Conservation (phyloP, 2,329 filamentous ascomycete genomes). For the Epichloe elymi region DNA sequence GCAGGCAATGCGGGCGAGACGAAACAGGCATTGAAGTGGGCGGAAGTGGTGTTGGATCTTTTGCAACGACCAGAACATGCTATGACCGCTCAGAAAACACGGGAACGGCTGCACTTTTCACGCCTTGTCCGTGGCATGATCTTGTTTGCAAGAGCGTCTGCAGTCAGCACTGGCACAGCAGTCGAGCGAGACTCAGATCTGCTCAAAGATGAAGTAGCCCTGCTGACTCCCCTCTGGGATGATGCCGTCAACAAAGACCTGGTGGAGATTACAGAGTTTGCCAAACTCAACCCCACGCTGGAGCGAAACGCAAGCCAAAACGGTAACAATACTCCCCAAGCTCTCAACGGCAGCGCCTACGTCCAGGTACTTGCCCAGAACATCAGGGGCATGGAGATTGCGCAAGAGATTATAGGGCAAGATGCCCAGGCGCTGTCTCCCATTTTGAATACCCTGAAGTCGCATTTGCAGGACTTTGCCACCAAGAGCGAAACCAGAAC, state of each 20-base stretch:
- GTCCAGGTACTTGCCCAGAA: slow-evolving; percentile 17
- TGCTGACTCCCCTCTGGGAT: slow-evolving; percentile 16
- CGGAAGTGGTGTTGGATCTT: slow-evolving; percentile 37
- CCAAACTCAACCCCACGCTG: slow-evolving; percentile 11
- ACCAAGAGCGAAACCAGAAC: slow-evolving; percentile 7
- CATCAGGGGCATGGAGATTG: slow-evolving; percentile 30
- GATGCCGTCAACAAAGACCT: slow-evolving; percentile 10
- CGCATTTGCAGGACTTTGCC: slow-evolving; percentile 23
- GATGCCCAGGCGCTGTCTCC: slow-evolving; percentile 20
- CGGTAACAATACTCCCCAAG: slow-evolving; percentile 2
- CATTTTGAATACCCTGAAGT: slow-evolving; percentile 24
- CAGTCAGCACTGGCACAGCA: slow-evolving; percentile 12
- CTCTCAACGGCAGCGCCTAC: slow-evolving; percentile 15
- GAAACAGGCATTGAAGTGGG: slow-evolving; percentile 30
- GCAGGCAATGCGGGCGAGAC: slow-evolving; percentile 23
- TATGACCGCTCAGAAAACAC: slow-evolving; percentile 6
- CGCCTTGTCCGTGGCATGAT: slow-evolving; percentile 17
- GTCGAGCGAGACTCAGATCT: slow-evolving; percentile 13
- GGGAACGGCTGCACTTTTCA: slow-evolving; percentile 14
- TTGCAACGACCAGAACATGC: slow-evolving; percentile 31
- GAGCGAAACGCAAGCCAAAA: slow-evolving; percentile 6
- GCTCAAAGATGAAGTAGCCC: slow-evolving; percentile 17
- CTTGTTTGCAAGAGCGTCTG: slow-evolving; percentile 17
- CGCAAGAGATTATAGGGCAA: slow-evolving; percentile 26
- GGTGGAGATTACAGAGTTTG: slow-evolving; percentile 12